Evolutionary conservation across 2,329 filamentous ascomycete species (phyloP), one percentile per base, ranked within the genome.

Genomic region (Alternaria metachromatica): DNA sequence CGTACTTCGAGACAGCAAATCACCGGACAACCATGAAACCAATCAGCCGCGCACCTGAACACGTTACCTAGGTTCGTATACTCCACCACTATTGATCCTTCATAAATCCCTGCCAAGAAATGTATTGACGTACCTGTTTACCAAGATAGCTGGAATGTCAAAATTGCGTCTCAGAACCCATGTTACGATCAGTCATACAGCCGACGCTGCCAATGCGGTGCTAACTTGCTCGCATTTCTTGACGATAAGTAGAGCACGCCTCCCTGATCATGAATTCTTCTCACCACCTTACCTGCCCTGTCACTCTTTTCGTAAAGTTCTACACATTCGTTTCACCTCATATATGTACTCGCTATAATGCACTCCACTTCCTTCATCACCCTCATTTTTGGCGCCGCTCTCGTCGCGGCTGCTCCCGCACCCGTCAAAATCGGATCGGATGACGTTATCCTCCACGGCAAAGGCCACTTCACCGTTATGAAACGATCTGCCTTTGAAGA

Each of bases 381-480:
- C n/a, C 49, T 73, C n/a, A 60, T 59, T 43, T 71, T 65, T 23
- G 63, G 66, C 41, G 58, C 62, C 23, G 60, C 63, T 18, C 50
- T 68, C 12, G 62, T 68, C 9, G 60, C 65, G 15, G 73, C 73
- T 4, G 63, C 66, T 28, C 69, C 71, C 28, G 54, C 59, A 25
- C 60, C 69, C 23, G 58, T 76, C 25, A 46, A n/a, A 12, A 50
- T 76, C 7, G 55, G 65, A 8, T 25, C 33, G 4, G 72, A 76
- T 55, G 73, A 76, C 51, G 68, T 74, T n/a, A 64, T 76, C 20
- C 72, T 76, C 15, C 71, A 73, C 23, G 65, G 71, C 41, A 63
- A 67, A 1, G 73, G 73, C 3, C 72, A 69, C 45, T 72, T 64
- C 64, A 55, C 64, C 4, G 48, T 71, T 37, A 70, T 75, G 61